These are phyloP conservation scores for Amphirosellinia nigrospora DNA, from an alignment of 495 filamentous ascomycete genomes.

Conservation along the genomic window DNA sequence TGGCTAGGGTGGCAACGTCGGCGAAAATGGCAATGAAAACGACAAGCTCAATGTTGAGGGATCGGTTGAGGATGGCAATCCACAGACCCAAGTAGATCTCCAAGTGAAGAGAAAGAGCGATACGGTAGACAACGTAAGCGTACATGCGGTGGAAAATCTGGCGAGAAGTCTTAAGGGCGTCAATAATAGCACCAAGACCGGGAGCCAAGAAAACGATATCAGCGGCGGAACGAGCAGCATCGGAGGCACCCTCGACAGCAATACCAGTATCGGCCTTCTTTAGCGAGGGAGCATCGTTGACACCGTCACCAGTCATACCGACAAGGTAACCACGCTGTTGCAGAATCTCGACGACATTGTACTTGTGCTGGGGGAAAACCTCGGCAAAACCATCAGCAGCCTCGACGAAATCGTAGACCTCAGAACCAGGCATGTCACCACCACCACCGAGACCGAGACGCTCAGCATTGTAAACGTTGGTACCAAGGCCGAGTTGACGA, in stretches of 20 bases:
- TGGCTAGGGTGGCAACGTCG: conserved; percentile 89
- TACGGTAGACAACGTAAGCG: conserved; percentile 95
- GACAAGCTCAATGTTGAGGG: conserved; percentile 81
- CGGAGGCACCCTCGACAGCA: conserved; percentile 91
- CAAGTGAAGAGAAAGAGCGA: conserved; percentile 88
- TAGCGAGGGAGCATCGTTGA: conserved; percentile 94
- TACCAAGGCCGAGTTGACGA: conserved; percentile 86
- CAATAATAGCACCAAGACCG: conserved; percentile 90
- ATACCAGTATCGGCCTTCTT: conserved; percentile 97
- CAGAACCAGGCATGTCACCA: conserved; percentile 89
- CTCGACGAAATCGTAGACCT: conserved; percentile 94
- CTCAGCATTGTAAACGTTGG: conserved; percentile 93
- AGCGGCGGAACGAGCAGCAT: conserved; percentile 89
- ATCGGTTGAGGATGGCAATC: conserved; percentile 85
- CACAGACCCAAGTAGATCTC: conserved; percentile 89
- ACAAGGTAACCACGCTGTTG: conserved; percentile 96
- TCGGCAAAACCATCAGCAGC: conserved; percentile 94
- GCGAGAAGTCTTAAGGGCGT: conserved; percentile 90
- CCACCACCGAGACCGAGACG: conserved; percentile 81
- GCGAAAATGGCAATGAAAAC: conserved; percentile 96
- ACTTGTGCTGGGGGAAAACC: conserved; percentile 98
- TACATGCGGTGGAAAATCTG: conserved; percentile 99
- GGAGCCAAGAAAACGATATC: conserved; percentile 94
- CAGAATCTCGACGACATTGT: conserved; percentile 95
- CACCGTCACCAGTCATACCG: conserved; percentile 98